Conservation (phyloP, 345 rosid species). For the Dipteronia dyeriana region DNA sequence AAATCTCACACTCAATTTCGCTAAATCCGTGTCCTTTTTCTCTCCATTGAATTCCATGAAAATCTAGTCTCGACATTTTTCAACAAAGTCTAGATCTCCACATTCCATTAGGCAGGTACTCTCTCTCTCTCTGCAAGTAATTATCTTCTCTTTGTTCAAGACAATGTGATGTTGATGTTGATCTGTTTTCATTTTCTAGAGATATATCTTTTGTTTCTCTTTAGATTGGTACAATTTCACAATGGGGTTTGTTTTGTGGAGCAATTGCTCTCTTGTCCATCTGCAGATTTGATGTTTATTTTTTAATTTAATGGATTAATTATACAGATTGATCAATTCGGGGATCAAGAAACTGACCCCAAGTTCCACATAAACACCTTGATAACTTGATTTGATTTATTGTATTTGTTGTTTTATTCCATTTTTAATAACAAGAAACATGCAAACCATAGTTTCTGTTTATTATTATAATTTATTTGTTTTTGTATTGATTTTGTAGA, state of each 20-base stretch:
- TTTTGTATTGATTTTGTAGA: neutral
- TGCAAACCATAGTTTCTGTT: neutral
- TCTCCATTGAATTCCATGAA: no score
- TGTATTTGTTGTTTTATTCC: neutral
- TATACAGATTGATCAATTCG: neutral
- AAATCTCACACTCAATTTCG: no score
- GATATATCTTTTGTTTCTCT: neutral
- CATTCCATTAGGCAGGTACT: conserved; percentile 4
- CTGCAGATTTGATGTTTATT: neutral
- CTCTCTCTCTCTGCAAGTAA: neutral
- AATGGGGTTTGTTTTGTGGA: no score
- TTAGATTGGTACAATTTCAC: neutral
- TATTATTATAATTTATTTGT: neutral
- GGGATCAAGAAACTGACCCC: neutral
- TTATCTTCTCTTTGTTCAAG: neutral
- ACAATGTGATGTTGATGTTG: neutral
- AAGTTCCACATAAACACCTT: neutral
- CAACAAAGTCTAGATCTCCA: neutral
- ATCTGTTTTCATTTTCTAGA: neutral
- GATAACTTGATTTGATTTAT: neutral
- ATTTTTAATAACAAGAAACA: no score
- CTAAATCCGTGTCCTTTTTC: no score
- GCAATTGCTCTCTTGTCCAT: neutral
- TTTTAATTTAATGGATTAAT: neutral
- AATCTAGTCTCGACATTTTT: neutral